phyloP scores from a whole-genome alignment of 2,329 filamentous ascomycete species.

The Aspergillus puulaauensis region DNA sequence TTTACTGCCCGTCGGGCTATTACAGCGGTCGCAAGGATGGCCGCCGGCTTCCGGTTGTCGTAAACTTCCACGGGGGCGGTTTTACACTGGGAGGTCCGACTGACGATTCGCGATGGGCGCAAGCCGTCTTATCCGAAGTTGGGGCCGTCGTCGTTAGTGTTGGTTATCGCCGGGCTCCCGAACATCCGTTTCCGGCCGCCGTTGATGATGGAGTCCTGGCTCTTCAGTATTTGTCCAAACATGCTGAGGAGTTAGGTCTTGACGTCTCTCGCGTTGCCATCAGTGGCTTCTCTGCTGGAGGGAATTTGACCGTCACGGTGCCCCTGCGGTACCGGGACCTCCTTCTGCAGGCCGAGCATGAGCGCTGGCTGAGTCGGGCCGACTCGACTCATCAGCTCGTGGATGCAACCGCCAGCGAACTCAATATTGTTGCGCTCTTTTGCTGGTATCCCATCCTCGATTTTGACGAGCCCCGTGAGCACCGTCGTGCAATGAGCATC shows the following conservation, averaged over 20 bases:
- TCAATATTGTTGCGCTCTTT: conserved; percentile 57
- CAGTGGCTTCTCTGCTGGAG: conserved; percentile 63
- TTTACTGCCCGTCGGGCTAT: conserved; percentile 58
- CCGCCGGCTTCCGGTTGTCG: conserved; percentile 55
- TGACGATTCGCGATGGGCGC: conserved; percentile 62
- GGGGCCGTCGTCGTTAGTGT: conserved; percentile 61
- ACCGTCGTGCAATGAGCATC: conserved; percentile 56
- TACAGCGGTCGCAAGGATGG: conserved; percentile 31
- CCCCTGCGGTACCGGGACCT: conserved; percentile 56
- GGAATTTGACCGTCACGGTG: conserved; percentile 63
- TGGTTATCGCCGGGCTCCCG: conserved; percentile 61
- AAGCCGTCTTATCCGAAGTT: conserved; percentile 54
- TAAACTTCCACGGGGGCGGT: conserved; percentile 66
- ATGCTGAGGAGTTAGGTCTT: conserved; percentile 57
- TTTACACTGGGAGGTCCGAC: conserved; percentile 60
- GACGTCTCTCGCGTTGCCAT: conserved; percentile 59
- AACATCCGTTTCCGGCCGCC: conserved; percentile 61
- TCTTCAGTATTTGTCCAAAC: conserved; percentile 56
- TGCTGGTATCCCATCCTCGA: conserved; percentile 65
- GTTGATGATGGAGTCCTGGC: conserved; percentile 65
- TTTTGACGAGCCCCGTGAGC: conserved; percentile 59
- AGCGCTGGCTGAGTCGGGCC: conserved; percentile 25
- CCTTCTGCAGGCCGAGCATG: conserved; percentile 21
- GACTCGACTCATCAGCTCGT: conserved; percentile 38
- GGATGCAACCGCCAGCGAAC: conserved; percentile 35